Conservation (phyloP, 2,329 filamentous ascomycete species). For the Tothia fuscella region DNA sequence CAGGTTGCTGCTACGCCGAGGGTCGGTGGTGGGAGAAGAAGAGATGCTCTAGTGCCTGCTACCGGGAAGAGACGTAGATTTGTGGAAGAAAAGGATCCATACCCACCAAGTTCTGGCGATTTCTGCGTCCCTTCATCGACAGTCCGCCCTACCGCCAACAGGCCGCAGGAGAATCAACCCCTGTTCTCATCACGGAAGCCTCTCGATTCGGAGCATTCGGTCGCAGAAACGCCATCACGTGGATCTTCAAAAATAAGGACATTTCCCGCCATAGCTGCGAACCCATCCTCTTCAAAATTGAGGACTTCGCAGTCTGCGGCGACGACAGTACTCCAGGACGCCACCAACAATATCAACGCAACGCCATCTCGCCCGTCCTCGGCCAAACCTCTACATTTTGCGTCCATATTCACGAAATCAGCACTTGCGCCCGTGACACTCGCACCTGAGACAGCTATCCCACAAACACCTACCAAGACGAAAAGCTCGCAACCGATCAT, state of each 20-base stretch:
- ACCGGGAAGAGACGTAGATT: too few relatives aligned
- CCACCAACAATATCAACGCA: too few relatives aligned
- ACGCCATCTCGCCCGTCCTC: too few relatives aligned
- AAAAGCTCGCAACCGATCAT: constrained; percentile 11
- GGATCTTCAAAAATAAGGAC: background rate
- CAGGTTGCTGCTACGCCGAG: constrained; percentile 34
- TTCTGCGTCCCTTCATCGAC: constrained; percentile 30
- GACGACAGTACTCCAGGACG: too few relatives aligned
- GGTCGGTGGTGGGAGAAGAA: constrained; percentile 20
- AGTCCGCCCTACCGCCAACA: constrained; percentile 20
- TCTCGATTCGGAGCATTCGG: background rate
- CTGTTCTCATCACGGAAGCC: constrained; percentile 14
- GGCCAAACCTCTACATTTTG: too few relatives aligned
- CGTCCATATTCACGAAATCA: too few relatives aligned
- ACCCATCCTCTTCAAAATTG: too few relatives aligned
- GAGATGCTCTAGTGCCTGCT: constrained; percentile 21
- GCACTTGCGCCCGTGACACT: too few relatives aligned
- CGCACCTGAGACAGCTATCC: too few relatives aligned
- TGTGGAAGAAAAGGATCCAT: constrained; percentile 13
- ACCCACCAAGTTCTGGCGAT: constrained; percentile 17
- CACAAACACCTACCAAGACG: constrained; percentile 12
- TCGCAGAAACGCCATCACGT: constrained; percentile 4
- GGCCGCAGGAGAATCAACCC: constrained; percentile 19
- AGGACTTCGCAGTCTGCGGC: too few relatives aligned
- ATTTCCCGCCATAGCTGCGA: background rate